These are phyloP conservation scores for Rubia tinctorum DNA, from an alignment of 305 asterid genomes.

Conservation along the genomic window DNA sequence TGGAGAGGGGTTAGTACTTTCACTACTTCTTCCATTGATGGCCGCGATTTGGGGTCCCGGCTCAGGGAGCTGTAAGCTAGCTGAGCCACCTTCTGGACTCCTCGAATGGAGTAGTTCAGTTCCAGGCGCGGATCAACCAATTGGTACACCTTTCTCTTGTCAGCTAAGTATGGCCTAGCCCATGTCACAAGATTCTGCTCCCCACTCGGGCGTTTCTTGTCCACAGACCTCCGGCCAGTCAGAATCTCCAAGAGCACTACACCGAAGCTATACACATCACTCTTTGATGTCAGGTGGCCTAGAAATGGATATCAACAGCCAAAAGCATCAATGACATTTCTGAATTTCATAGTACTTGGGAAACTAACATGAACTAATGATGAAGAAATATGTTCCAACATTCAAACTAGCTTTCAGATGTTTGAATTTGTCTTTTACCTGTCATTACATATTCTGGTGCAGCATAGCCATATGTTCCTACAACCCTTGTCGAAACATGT, in stretches of 20 bases:
- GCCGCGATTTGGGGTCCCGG: slow-evolving; percentile 79
- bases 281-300: slow-evolving; percentile 91
- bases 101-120: slow-evolving; percentile 74
- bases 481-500: slow-evolving; percentile 88
- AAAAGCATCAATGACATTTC: background rate
- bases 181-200: slow-evolving; percentile 89
- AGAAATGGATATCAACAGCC: slow-evolving; percentile 10
- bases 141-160: slow-evolving; percentile 76
- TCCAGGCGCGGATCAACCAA: slow-evolving; percentile 91
- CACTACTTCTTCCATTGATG: slow-evolving; percentile 86
- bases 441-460: slow-evolving; percentile 98
- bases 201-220: slow-evolving; percentile 82
- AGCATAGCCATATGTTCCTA: slow-evolving; percentile 93
- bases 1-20: slow-evolving; percentile 64
- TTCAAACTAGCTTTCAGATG: background rate
- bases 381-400: no score
- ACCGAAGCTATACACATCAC: slow-evolving; percentile 91
- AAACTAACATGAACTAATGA: no score
- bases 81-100: slow-evolving; percentile 74
- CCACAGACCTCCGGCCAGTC: slow-evolving; percentile 91
- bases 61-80: slow-evolving; percentile 63
- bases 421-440: slow-evolving; percentile 38
- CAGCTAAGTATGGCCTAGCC: slow-evolving; percentile 84
- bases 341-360: background rate
- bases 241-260: slow-evolving; percentile 83